These are phyloP conservation scores for Hirsutella rhossiliensis DNA, from an alignment of 2,329 filamentous ascomycete species.

Conservation along the genomic window DNA sequence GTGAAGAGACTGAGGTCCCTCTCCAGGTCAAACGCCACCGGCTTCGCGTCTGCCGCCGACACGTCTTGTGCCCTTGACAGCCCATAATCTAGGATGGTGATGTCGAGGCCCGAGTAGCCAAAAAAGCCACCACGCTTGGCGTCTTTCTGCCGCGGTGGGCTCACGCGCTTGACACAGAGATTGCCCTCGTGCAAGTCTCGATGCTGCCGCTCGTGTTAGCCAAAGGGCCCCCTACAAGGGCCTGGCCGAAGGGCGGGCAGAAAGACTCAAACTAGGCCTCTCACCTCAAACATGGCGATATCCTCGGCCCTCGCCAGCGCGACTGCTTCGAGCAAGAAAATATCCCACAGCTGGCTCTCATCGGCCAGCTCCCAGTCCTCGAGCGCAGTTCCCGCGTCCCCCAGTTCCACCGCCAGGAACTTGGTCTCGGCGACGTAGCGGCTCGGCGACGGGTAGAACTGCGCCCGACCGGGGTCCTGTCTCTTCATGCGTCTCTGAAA, in stretches of 20 bases:
- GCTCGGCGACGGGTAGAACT: slow-evolving; percentile 51
- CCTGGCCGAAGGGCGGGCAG: background rate
- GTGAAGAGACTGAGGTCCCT: slow-evolving; percentile 47
- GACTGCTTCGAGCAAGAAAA: slow-evolving; percentile 48
- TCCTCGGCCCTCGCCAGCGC: slow-evolving; percentile 49
- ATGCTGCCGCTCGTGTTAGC: slow-evolving; percentile 29
- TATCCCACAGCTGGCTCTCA: slow-evolving; percentile 47
- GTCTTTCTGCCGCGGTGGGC: slow-evolving; percentile 19
- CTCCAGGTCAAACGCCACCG: slow-evolving; percentile 47
- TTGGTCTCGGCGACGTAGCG: slow-evolving; percentile 44
- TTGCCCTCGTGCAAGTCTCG: slow-evolving; percentile 56
- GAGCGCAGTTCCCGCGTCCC: slow-evolving; percentile 47
- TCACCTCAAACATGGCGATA: slow-evolving; percentile 46
- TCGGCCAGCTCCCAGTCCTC: slow-evolving; percentile 42
- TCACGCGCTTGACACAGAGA: slow-evolving; percentile 40
- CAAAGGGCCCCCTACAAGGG: too few relatives aligned
- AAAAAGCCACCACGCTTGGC: slow-evolving; percentile 26
- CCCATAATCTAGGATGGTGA: slow-evolving; percentile 55
- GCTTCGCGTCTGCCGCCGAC: slow-evolving; percentile 19
- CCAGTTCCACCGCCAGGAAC: slow-evolving; percentile 51
- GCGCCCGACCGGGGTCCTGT: slow-evolving; percentile 41
- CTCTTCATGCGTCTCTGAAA: slow-evolving; percentile 43
- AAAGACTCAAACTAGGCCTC: slow-evolving; percentile 3
- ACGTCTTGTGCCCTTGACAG: slow-evolving; percentile 44
- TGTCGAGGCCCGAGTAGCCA: slow-evolving; percentile 48